Evolutionary conservation across 2,329 filamentous ascomycete species (phyloP).

Genomic region (Microcyclospora tardicrescens): DNA sequence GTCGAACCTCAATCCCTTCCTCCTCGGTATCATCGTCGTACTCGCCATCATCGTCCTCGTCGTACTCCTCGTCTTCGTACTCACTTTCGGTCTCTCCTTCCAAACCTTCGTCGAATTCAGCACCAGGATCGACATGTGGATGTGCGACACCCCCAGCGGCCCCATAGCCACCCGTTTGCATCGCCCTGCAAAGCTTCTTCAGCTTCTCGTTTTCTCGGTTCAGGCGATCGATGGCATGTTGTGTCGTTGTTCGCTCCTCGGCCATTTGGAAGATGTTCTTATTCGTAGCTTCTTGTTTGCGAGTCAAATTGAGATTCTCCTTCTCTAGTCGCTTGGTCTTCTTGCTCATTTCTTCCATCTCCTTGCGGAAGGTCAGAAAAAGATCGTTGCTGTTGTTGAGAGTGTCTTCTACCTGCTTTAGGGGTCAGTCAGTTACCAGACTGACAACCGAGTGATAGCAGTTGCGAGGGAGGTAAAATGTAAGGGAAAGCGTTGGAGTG

Average conservation of each 20-base stretch:
- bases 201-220: constrained; percentile 81
- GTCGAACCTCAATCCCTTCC: constrained; percentile 23
- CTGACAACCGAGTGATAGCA: constrained; percentile 1
- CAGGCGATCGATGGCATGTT: constrained; percentile 65
- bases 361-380: constrained; percentile 91
- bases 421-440: constrained; percentile 25
- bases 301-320: constrained; percentile 80
- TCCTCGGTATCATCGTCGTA: constrained; percentile 52
- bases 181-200: constrained; percentile 85
- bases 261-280: constrained; percentile 96
- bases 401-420: constrained; percentile 86
- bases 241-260: constrained; percentile 68
- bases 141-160: constrained; percentile 13
- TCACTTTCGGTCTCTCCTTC: constrained; percentile 48
- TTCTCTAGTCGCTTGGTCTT: constrained; percentile 96
- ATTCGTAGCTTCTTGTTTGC: constrained; percentile 87
- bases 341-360: constrained; percentile 99
- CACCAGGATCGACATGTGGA: constrained; percentile 9
- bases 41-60: constrained; percentile 47
- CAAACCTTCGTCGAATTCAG: constrained; percentile 17
- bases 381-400: constrained; percentile 97
- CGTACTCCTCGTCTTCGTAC: constrained; percentile 54
- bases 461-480: constrained; percentile 1
- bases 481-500: neutral
- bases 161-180: constrained; percentile 78